Conservation (phyloP, 2,329 filamentous ascomycete species). For the Colletotrichum acutatum region DNA sequence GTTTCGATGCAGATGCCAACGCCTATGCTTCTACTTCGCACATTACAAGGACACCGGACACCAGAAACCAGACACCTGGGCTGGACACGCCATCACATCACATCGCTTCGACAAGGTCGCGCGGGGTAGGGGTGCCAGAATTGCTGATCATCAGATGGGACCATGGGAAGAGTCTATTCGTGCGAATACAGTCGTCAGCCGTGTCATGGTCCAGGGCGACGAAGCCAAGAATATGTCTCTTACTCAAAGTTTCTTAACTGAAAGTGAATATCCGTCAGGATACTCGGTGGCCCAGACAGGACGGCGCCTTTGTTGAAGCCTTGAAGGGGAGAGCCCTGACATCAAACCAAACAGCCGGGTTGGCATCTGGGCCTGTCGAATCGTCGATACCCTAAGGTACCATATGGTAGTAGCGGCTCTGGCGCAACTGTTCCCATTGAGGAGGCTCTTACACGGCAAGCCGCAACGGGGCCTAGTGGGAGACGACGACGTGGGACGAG, state of each 20-base stretch:
- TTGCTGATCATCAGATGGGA: constrained; percentile 3
- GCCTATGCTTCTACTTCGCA: not conserved
- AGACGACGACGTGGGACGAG: not conserved
- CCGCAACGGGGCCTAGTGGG: not conserved
- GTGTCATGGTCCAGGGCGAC: not conserved
- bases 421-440: constrained; percentile 15
- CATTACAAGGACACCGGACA: not conserved
- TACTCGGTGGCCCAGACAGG: not conserved
- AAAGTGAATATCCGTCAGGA: not conserved
- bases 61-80: constrained; percentile 3
- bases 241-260: not conserved
- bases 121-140: not conserved
- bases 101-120: not conserved
- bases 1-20: constrained; percentile 44
- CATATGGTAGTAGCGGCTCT: constrained; percentile 2
- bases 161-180: not conserved
- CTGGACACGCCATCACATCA: constrained; percentile 6
- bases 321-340: constrained; percentile 34
- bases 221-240: not conserved
- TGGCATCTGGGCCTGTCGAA: constrained; percentile 25
- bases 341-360: constrained; percentile 46
- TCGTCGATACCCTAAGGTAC: not conserved
- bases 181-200: not conserved
- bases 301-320: not conserved
- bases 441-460: constrained; percentile 27